Percentiles rank a stretch among this genome's conserved stretches.
These are phyloP conservation scores for Populus alba DNA, from an alignment of 345 rosid species.

Conservation along the genomic window DNA sequence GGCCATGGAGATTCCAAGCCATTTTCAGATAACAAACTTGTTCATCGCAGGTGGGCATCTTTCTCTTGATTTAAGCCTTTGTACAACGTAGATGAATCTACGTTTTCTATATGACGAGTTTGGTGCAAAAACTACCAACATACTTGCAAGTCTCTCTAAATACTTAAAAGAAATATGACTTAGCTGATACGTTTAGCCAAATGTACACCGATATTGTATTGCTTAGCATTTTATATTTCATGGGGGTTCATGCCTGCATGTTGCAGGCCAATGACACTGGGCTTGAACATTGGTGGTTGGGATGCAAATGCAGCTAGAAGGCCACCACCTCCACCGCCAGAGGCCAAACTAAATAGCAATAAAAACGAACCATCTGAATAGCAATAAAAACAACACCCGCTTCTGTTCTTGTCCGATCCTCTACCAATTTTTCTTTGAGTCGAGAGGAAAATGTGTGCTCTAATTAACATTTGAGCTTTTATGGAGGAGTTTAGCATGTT, in stretches of 20 bases:
- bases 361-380: conserved; percentile 6
- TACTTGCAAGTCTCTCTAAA: neutral
- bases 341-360: conserved; percentile 49
- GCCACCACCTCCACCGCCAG: conserved; percentile 58
- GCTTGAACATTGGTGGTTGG: conserved; percentile 36
- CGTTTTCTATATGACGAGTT: neutral
- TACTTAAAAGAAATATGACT: neutral
- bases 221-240: neutral
- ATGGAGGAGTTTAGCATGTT: no score
- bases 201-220: neutral
- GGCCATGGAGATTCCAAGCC: conserved; percentile 1
- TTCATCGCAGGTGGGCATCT: conserved; percentile 43
- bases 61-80: neutral
- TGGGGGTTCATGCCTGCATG: neutral
- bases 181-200: neutral
- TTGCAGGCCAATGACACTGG: conserved; percentile 42
- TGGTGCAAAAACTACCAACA: neutral
- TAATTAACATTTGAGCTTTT: no score
- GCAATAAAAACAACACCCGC: neutral
- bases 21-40: conserved; percentile 19
- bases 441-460: neutral
- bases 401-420: neutral
- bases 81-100: neutral
- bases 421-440: neutral
- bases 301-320: conserved; percentile 53